phyloP scores from a whole-genome alignment of 148 eudicot species.

The Silene uniflora region DNA sequence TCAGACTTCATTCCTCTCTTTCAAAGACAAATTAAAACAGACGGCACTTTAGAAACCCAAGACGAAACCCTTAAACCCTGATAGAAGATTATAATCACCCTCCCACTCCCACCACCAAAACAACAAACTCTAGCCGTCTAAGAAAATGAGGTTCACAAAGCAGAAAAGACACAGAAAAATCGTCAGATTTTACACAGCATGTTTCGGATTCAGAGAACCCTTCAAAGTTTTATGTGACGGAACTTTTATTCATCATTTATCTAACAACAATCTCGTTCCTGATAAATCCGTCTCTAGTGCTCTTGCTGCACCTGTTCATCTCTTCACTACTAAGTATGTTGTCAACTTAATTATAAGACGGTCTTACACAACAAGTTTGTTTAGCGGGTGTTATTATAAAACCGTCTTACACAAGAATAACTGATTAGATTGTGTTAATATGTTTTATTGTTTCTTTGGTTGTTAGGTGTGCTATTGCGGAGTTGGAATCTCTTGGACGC shows the following conservation, averaged over 20 bases:
- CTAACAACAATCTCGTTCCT: slow-evolving; percentile 46
- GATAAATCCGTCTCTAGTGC: slow-evolving; percentile 49
- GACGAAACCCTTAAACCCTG: too few relatives aligned
- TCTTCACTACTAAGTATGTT: slow-evolving; percentile 68
- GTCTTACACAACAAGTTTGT: too few relatives aligned
- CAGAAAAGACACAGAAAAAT: slow-evolving; percentile 75
- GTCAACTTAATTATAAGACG: too few relatives aligned
- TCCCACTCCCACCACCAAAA: too few relatives aligned
- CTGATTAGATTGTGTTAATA: background rate
- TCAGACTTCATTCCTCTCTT: too few relatives aligned
- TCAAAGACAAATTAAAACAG: too few relatives aligned
- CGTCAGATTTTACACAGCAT: slow-evolving; percentile 66
- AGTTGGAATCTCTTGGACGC: slow-evolving; percentile 63
- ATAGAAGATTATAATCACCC: too few relatives aligned
- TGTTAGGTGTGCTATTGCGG: slow-evolving; percentile 75
- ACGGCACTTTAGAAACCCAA: too few relatives aligned
- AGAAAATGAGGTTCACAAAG: slow-evolving; percentile 64
- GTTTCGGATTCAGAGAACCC: slow-evolving; percentile 80
- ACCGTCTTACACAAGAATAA: too few relatives aligned
- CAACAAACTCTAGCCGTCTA: background rate
- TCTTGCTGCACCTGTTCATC: slow-evolving; percentile 56
- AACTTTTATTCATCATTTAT: slow-evolving; percentile 74
- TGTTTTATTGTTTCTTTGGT: background rate
- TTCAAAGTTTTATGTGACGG: slow-evolving; percentile 89
- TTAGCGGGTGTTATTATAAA: too few relatives aligned